Percentiles rank a stretch among this genome's conserved stretches.
Conservation (phyloP, 2,329 filamentous ascomycete genomes). For the Sporothrix inflata region DNA sequence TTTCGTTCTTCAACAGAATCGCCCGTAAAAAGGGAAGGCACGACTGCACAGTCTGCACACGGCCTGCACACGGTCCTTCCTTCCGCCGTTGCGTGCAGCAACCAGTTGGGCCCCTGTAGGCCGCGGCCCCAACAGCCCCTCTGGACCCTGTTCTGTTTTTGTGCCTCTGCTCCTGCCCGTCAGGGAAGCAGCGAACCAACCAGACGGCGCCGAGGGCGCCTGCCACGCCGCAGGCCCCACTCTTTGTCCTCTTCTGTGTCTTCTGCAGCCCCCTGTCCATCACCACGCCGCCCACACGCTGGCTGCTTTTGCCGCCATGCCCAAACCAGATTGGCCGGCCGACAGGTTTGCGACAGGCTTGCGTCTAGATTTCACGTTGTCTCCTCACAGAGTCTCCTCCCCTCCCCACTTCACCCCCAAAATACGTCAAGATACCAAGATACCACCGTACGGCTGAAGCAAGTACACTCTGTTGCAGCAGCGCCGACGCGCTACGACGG, state of each 20-base stretch:
- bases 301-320: background rate
- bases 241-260: background rate
- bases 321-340: conserved; percentile 23
- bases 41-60: background rate
- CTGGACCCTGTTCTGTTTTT: too few relatives aligned
- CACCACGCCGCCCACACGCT: background rate
- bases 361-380: conserved; percentile 12
- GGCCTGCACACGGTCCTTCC: background rate
- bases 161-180: conserved; percentile 4
- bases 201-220: background rate
- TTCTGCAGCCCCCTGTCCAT: background rate
- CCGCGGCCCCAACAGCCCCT: background rate
- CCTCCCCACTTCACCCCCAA: background rate
- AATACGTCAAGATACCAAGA: background rate
- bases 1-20: background rate
- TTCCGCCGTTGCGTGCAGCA: conserved; percentile 22
- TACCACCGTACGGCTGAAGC: background rate
- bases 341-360: too few relatives aligned
- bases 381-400: background rate
- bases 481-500: conserved; percentile 5
- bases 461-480: background rate
- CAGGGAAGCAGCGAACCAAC: conserved; percentile 6
- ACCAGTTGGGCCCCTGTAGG: conserved; percentile 9
- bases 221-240: background rate
- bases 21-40: too few relatives aligned